Conservation (phyloP, 495 filamentous ascomycete species). For the Aspergillus ellipticus region DNA sequence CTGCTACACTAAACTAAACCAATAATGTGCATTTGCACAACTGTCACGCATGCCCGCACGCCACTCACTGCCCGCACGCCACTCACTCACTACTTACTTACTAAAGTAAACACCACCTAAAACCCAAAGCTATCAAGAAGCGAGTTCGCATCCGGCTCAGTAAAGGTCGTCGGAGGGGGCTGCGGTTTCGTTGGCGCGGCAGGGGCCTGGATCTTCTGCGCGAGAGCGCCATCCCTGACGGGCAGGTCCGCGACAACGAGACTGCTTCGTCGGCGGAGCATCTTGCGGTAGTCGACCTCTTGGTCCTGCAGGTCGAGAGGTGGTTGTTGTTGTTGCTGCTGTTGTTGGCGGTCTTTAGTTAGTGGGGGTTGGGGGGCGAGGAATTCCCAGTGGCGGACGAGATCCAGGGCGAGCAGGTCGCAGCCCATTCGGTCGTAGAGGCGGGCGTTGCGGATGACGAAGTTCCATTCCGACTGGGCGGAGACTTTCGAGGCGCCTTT, state of each 20-base stretch:
- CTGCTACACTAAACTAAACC: too few relatives aligned
- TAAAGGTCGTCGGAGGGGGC: constrained; percentile 73
- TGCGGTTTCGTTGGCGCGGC: constrained; percentile 54
- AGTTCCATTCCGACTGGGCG: constrained; percentile 78
- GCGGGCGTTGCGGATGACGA: constrained; percentile 82
- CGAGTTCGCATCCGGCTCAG: constrained; percentile 85
- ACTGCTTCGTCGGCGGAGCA: constrained; percentile 69
- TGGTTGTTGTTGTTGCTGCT: not conserved
- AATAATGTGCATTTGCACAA: too few relatives aligned
- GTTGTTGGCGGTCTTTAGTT: constrained; percentile 21
- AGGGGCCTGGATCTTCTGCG: constrained; percentile 16
- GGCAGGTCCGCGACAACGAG: constrained; percentile 80
- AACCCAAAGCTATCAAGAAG: constrained; percentile 79
- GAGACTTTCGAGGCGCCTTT: constrained; percentile 80
- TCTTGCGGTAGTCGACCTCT: constrained; percentile 57
- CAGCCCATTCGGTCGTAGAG: constrained; percentile 95
- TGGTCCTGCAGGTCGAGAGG: constrained; percentile 34
- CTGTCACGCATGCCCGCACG: not conserved
- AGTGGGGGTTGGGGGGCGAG: constrained; percentile 42
- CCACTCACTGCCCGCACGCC: too few relatives aligned
- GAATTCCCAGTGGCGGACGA: constrained; percentile 85
- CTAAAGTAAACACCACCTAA: constrained; percentile 16
- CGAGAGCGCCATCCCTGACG: constrained; percentile 16
- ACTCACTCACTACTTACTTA: not conserved
- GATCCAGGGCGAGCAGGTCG: constrained; percentile 83